Conservation (phyloP, 805 yeast species). For the Sungouiozyma intestinalis region DNA sequence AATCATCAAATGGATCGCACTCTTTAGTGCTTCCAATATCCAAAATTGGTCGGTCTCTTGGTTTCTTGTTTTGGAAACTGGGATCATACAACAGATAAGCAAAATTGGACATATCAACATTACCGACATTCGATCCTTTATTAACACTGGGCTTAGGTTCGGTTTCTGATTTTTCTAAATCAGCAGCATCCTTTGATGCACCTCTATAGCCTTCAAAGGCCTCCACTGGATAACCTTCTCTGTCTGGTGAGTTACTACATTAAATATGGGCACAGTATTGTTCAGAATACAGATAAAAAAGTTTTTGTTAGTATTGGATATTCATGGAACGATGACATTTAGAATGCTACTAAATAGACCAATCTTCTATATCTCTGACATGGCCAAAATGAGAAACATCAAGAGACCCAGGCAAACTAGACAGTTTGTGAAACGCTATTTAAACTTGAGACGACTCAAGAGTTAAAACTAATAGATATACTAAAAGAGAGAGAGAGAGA, state of each 20-base stretch:
- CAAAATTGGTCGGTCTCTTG: not conserved
- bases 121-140: not conserved
- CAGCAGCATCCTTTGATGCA: not conserved
- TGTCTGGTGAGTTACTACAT: not conserved
- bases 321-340: too few species aligned
- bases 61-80: not conserved
- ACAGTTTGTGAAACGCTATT: not conserved
- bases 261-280: not conserved
- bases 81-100: not conserved
- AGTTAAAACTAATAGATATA: not conserved
- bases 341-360: too few species aligned
- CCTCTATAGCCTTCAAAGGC: slow-evolving; percentile 6
- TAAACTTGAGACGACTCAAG: not conserved
- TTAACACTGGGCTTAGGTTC: not conserved
- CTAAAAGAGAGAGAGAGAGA: not conserved
- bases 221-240: slow-evolving; percentile 12
- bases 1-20: not conserved
- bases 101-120: not conserved
- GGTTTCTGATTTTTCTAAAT: slow-evolving; percentile 1
- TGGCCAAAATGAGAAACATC: too few species aligned
- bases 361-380: too few species aligned
- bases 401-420: too few species aligned
- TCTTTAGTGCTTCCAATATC: not conserved
- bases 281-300: too few species aligned
- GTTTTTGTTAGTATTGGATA: too few species aligned